Percentiles rank a stretch among this genome's conserved stretches.
These are phyloP conservation scores for Tylopilus balloui DNA, from an alignment of 768 basidiomycete species.

Conservation along the genomic window DNA sequence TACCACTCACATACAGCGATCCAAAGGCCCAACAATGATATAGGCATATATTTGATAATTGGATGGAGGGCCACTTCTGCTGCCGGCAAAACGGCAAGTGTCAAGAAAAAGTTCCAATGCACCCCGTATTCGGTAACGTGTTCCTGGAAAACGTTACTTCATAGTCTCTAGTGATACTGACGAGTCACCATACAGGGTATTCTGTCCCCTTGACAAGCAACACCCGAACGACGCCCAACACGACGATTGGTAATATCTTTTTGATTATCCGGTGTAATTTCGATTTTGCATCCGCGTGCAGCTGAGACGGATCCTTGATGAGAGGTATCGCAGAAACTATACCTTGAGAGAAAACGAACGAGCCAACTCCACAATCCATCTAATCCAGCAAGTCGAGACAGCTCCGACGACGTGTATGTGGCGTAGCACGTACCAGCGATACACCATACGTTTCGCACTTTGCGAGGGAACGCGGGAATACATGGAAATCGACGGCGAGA, in stretches of 20 bases:
- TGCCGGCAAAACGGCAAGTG: conserved; percentile 75
- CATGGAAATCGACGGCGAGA: conserved; percentile 91
- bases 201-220: conserved; percentile 87
- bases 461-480: conserved; percentile 83
- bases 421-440: conserved; percentile 62
- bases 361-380: conserved; percentile 99
- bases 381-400: conserved; percentile 29
- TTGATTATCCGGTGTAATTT: conserved; percentile 50
- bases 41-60: conserved; percentile 50
- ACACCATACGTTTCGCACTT: conserved; percentile 96
- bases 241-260: conserved; percentile 63
- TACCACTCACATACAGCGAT: conserved; percentile 52
- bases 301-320: conserved; percentile 55
- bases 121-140: conserved; percentile 94
- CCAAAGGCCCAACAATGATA: conserved; percentile 57
- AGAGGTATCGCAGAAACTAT: conserved; percentile 84
- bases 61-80: conserved; percentile 69
- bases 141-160: conserved; percentile 50
- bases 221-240: conserved; percentile 73
- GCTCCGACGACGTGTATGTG: background rate
- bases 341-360: conserved; percentile 96
- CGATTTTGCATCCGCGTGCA: conserved; percentile 43
- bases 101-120: conserved; percentile 99
- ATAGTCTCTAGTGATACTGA: background rate
- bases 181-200: conserved; percentile 69